These are phyloP conservation scores for Ceratobasidium sp. DNA, from an alignment of 1,284 basidiomycete genomes.

Conservation along the genomic window DNA sequence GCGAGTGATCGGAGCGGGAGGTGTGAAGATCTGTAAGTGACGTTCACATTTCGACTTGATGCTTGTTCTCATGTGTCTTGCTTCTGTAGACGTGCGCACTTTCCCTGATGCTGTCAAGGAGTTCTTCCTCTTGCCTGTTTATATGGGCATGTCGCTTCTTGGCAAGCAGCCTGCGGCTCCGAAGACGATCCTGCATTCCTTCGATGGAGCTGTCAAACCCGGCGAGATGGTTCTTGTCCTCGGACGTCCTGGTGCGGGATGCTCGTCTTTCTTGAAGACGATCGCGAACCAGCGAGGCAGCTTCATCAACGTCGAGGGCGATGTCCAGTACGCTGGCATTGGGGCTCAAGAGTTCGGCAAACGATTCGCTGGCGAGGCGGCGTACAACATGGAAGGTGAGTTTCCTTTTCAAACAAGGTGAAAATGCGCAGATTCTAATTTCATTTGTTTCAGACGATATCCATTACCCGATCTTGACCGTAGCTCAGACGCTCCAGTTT, in stretches of 20 bases:
- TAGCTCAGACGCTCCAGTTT: slow-evolving; percentile 64
- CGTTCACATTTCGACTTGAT: slow-evolving; percentile 53
- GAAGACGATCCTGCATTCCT: slow-evolving; percentile 49
- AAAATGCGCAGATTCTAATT: slow-evolving; percentile 39
- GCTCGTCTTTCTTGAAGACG: slow-evolving; percentile 66
- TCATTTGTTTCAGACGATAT: slow-evolving; percentile 57
- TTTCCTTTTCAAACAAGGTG: slow-evolving; percentile 47
- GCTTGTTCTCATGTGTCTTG: slow-evolving; percentile 50
- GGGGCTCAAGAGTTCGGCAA: slow-evolving; percentile 62
- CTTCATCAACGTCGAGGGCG: slow-evolving; percentile 58
- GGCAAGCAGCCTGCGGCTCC: slow-evolving; percentile 34
- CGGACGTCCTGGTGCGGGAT: slow-evolving; percentile 64
- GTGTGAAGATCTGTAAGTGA: slow-evolving; percentile 62
- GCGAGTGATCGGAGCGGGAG: slow-evolving; percentile 60
- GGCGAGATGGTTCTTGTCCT: slow-evolving; percentile 69
- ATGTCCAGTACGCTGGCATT: slow-evolving; percentile 67
- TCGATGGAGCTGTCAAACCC: slow-evolving; percentile 55
- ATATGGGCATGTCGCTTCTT: slow-evolving; percentile 46
- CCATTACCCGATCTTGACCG: slow-evolving; percentile 70
- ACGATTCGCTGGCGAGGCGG: slow-evolving; percentile 61
- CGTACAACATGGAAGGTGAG: slow-evolving; percentile 60
- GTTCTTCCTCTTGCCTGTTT: slow-evolving; percentile 67
- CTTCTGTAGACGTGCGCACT: slow-evolving; percentile 60
- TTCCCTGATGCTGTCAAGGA: slow-evolving; percentile 66
- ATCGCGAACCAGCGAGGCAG: slow-evolving; percentile 64